Evolutionary conservation across 140 eudicot genomes (phyloP).

Genomic region (Bidens hawaiensis): DNA sequence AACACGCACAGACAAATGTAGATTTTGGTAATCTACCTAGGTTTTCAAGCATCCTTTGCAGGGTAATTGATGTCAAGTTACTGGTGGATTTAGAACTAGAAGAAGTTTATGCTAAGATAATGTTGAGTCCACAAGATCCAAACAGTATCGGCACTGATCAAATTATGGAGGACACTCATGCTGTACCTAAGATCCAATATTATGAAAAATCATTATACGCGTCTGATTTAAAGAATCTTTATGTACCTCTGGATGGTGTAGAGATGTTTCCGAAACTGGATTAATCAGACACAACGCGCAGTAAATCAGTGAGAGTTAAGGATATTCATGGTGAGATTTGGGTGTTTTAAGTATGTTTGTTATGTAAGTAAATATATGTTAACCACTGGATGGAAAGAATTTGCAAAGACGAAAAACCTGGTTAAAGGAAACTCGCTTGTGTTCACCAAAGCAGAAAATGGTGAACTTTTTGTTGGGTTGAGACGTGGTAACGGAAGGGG

Average conservation of each 20-base stretch:
- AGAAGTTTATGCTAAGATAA: background rate
- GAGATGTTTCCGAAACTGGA: background rate
- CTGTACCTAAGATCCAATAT: too few species aligned
- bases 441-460: background rate
- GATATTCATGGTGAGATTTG: background rate
- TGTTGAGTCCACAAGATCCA: background rate
- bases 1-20: background rate
- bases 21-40: background rate
- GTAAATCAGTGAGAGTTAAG: background rate
- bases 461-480: too few species aligned
- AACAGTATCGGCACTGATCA: background rate
- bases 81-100: background rate
- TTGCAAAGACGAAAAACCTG: background rate
- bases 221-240: background rate
- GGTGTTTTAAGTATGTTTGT: background rate
- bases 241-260: background rate
- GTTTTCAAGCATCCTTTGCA: background rate
- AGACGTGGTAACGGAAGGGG: conserved; percentile 26
- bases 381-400: background rate
- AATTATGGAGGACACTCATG: too few species aligned
- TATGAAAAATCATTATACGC: background rate
- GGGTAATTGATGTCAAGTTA: background rate
- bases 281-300: background rate
- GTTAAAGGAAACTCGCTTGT: background rate
- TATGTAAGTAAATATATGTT: background rate